Percentiles rank a stretch among this genome's conserved stretches.
Evolutionary conservation across 2,329 filamentous ascomycete species (phyloP).

Genomic region (Magnaporthales sp.): DNA sequence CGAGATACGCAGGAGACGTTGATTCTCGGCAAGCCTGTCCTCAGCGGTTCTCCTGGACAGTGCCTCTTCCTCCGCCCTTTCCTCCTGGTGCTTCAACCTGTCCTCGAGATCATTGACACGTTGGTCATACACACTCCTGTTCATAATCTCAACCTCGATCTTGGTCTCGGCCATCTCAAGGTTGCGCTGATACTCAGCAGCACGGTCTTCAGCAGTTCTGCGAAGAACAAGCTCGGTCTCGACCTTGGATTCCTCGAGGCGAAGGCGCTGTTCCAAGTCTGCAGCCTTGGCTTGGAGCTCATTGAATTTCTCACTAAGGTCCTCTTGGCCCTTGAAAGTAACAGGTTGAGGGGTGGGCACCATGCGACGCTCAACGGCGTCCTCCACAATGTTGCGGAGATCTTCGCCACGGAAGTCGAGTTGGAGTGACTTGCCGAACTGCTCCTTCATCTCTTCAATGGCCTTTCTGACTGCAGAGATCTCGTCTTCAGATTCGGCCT

Average conservation of each 20-base stretch:
- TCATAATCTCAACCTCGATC: conserved; percentile 52
- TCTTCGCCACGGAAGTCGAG: conserved; percentile 40
- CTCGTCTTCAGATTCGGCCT: conserved; percentile 21
- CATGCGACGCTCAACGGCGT: conserved; percentile 50
- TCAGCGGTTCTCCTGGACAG: conserved; percentile 57
- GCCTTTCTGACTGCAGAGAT: conserved; percentile 54
- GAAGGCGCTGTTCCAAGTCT: conserved; percentile 50
- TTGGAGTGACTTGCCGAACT: conserved; percentile 35
- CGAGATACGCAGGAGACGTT: conserved; percentile 58
- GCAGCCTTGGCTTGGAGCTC: conserved; percentile 52
- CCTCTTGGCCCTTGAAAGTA: conserved; percentile 34
- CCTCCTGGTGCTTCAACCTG: conserved; percentile 55
- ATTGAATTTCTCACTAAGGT: conserved; percentile 42
- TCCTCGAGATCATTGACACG: conserved; percentile 63
- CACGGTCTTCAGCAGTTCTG: conserved; percentile 42
- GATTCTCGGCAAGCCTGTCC: conserved; percentile 64
- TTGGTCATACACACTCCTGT: conserved; percentile 47
- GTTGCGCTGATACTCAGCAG: conserved; percentile 43
- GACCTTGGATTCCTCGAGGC: conserved; percentile 35
- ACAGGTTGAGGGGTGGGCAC: conserved; percentile 37
- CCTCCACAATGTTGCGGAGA: conserved; percentile 54
- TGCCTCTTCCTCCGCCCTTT: conserved; percentile 55
- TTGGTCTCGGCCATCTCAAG: conserved; percentile 49
- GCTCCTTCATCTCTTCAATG: conserved; percentile 53
- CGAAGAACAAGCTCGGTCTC: conserved; percentile 41